These are phyloP conservation scores for Fusarium albidum DNA, from an alignment of 2,329 filamentous ascomycete species.

Conservation along the genomic window DNA sequence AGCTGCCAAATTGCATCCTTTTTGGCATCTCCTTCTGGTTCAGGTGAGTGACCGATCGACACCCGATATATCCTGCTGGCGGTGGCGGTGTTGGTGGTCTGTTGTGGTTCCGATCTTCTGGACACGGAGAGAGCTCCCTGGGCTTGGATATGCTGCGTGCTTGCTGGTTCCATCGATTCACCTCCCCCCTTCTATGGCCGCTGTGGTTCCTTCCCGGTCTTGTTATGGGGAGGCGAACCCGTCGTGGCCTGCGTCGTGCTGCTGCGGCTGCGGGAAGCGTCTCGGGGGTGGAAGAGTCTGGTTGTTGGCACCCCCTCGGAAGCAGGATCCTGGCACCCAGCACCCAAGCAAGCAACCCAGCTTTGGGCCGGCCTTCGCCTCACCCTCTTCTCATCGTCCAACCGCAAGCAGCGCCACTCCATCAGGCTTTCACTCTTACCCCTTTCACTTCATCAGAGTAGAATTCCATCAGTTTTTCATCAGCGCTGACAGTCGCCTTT, in stretches of 20 bases:
- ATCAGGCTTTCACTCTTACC: conserved; percentile 22
- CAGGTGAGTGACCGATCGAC: conserved; percentile 28
- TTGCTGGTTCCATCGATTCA: conserved; percentile 9
- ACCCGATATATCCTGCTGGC: conserved; percentile 1
- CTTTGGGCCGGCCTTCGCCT: conserved; percentile 36
- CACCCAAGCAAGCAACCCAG: conserved; percentile 28
- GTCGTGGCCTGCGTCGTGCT: conserved; percentile 22
- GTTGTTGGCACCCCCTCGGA: conserved; percentile 36
- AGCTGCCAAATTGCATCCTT: conserved; percentile 28
- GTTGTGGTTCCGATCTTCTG: conserved; percentile 17
- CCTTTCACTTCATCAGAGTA: conserved; percentile 12
- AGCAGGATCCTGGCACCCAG: conserved; percentile 30
- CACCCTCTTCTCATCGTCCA: conserved; percentile 29
- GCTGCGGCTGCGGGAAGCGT: conserved; percentile 28
- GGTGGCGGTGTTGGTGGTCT: conserved; percentile 15
- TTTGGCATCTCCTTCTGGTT: conserved; percentile 34
- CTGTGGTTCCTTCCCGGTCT: conserved; percentile 9
- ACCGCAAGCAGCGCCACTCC: conserved; percentile 34
- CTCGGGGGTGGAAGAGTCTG: conserved; percentile 29
- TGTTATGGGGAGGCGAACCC: conserved; percentile 16
- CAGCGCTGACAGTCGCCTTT: conserved; percentile 34
- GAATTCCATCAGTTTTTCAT: conserved; percentile 28
- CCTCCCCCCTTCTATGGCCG: conserved; percentile 1
- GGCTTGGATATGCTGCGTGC: conserved; percentile 18
- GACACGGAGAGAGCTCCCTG: conserved; percentile 19